These are phyloP conservation scores for Bassia scoparia DNA, from an alignment of 148 eudicot genomes.

Conservation along the genomic window DNA sequence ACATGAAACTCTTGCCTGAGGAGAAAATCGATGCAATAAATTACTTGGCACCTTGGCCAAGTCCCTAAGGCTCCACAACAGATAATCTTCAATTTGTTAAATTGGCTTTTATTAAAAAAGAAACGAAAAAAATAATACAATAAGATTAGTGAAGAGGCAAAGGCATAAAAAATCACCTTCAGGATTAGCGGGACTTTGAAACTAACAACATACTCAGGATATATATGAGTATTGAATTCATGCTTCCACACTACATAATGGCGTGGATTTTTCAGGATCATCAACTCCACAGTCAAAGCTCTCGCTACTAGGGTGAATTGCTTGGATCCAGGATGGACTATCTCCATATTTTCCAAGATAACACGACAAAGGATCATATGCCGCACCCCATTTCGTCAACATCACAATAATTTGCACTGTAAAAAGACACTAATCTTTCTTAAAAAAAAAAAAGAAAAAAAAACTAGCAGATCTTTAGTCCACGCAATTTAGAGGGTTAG, in stretches of 20 bases:
- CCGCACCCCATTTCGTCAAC: slow-evolving; percentile 83
- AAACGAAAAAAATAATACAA: background rate
- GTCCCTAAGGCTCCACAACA: slow-evolving; percentile 2
- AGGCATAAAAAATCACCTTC: slow-evolving; percentile 58
- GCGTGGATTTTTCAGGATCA: slow-evolving; percentile 62
- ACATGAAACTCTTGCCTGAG: background rate
- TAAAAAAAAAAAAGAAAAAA: too few relatives aligned
- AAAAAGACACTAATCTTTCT: slow-evolving; percentile 20
- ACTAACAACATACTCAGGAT: slow-evolving; percentile 76
- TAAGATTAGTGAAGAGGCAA: background rate
- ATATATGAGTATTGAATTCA: slow-evolving; percentile 80
- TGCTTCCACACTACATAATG: slow-evolving; percentile 76
- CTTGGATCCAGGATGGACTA: slow-evolving; percentile 65
- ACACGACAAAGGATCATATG: slow-evolving; percentile 83
- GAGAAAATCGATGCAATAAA: background rate
- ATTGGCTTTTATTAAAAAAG: too few relatives aligned
- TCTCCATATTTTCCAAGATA: slow-evolving; percentile 90
- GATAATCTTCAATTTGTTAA: background rate
- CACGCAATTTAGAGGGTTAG: background rate
- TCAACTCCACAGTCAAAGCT: slow-evolving; percentile 88
- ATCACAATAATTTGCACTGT: slow-evolving; percentile 69
- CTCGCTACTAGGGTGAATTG: slow-evolving; percentile 83
- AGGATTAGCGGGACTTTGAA: slow-evolving; percentile 62
- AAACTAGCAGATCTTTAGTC: slow-evolving; percentile 8
- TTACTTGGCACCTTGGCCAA: slow-evolving; percentile 1